Conservation (phyloP, 2,329 filamentous ascomycete species). For the Aspergillus bombycis region DNA sequence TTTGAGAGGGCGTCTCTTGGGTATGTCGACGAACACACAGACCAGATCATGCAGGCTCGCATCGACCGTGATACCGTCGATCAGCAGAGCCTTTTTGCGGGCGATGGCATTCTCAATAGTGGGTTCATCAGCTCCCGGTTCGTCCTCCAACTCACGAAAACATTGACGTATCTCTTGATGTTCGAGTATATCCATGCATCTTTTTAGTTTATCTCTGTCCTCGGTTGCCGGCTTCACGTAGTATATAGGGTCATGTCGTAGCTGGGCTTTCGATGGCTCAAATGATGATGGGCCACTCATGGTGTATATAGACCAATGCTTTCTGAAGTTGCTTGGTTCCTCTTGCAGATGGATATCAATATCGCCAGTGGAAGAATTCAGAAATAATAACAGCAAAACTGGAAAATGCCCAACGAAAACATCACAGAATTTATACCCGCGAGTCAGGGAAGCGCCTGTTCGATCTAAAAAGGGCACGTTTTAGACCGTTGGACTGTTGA, state of each 20-base stretch:
- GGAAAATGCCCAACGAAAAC: background rate
- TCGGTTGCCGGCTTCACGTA: background rate
- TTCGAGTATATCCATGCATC: background rate
- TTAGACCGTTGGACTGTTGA: background rate
- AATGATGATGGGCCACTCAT: background rate
- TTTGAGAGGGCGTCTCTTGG: fast-evolving
- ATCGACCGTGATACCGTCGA: background rate
- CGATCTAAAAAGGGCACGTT: background rate
- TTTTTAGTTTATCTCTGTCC: background rate
- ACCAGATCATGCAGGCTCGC: background rate
- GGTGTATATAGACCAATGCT: background rate
- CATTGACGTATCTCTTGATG: background rate
- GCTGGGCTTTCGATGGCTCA: background rate
- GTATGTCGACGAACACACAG: background rate
- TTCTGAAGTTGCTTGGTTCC: background rate
- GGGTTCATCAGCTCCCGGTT: background rate
- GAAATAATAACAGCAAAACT: background rate
- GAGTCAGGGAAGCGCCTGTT: too few relatives aligned
- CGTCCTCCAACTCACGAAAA: background rate
- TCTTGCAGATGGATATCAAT: background rate
- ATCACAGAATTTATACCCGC: background rate
- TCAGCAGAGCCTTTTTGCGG: background rate
- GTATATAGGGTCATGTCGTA: background rate
- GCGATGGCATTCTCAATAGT: background rate
- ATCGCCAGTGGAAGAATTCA: background rate